phyloP scores from a whole-genome alignment of 2,329 filamentous ascomycete genomes.

The Hypoxylon rubiginosum region DNA sequence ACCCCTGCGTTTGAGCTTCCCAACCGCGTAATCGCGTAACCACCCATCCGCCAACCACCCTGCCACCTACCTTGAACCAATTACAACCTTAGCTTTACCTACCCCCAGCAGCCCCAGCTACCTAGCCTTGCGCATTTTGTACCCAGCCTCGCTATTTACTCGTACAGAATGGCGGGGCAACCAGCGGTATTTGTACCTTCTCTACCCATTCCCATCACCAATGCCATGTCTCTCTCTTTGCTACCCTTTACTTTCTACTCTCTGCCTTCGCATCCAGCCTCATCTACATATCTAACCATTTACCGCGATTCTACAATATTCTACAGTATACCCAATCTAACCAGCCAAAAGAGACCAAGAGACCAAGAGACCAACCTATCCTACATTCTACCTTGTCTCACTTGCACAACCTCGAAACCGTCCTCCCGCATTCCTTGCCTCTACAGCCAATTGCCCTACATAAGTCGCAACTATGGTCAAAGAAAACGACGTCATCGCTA shows the following conservation, averaged over 20 bases:
- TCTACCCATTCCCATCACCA: slow-evolving; percentile 21
- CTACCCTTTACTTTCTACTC: slow-evolving; percentile 4
- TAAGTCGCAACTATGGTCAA: slow-evolving; percentile 65
- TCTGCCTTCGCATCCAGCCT: slow-evolving; percentile 3
- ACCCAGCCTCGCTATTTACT: slow-evolving; percentile 57
- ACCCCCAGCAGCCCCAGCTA: slow-evolving; percentile 23
- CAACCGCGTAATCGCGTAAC: neutral
- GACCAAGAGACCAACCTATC: too few species aligned
- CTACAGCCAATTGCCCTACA: neutral
- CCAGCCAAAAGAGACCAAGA: too few species aligned
- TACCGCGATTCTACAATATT: neutral
- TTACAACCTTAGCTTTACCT: neutral
- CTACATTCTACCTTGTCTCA: neutral
- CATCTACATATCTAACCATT: neutral
- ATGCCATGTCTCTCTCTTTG: slow-evolving; percentile 18
- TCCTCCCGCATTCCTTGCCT: slow-evolving; percentile 8
- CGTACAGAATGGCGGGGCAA: slow-evolving; percentile 63
- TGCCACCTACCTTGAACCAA: neutral
- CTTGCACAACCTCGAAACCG: slow-evolving; percentile 10
- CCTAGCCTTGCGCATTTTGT: slow-evolving; percentile 50
- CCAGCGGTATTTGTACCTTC: slow-evolving; percentile 55
- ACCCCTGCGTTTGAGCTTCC: neutral
- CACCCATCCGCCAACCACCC: neutral
- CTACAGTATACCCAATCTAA: too few species aligned
- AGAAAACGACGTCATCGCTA: slow-evolving; percentile 75